Evolutionary conservation across 1,284 basidiomycete genomes (phyloP), one percentile per base, ranked within the genome.

Genomic region (Gomphus sp.): DNA sequence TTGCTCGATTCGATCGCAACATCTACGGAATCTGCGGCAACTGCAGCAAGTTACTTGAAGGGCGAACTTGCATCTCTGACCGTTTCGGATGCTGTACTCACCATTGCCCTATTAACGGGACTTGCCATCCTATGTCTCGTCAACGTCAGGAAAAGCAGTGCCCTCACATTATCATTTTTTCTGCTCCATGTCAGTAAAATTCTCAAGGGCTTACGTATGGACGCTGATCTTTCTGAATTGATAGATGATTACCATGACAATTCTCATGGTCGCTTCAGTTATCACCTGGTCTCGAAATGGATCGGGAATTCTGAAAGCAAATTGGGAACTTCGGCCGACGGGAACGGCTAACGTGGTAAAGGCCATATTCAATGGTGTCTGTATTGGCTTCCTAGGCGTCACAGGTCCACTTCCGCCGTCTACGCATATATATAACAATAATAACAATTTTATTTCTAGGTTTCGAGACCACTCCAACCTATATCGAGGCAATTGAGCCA

Each of bases 1-100:
- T 70, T 87, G 12, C 72, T 89, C 1, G 87, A 89, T 66, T 85
- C 82, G 52, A 73, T 82, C 2, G 77, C 82, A 0, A 89, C 85
- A 0, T 74, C 80, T 0, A 78, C 85, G 12, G 83, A 88, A 14
- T 87, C 86, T 0, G 84, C 87, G 0, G 81, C 84, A 0, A 87
- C 86, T 0, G 85, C 85, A 0, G 74, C 78, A 8, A 74, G 80
- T 3, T 89, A 89, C 64, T 76, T 89, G n/a, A 72, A 74, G 2
- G 83, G 81, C 11, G 85, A 89, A 67, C 74, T 84, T 8, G 59
- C 49, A 50, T 55, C 66, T n/a, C 66, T 82, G 3, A 80, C 82
- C 0, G 80, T 85, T 62, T 79, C 81, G 0, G 62, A 72, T 9
- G 80, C 75, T 63, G 71, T 80, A 5, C 74, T 77, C 6, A 73